Evolutionary conservation across 2,329 filamentous ascomycete genomes (phyloP).

Genomic region (Colletotrichum aenigma): DNA sequence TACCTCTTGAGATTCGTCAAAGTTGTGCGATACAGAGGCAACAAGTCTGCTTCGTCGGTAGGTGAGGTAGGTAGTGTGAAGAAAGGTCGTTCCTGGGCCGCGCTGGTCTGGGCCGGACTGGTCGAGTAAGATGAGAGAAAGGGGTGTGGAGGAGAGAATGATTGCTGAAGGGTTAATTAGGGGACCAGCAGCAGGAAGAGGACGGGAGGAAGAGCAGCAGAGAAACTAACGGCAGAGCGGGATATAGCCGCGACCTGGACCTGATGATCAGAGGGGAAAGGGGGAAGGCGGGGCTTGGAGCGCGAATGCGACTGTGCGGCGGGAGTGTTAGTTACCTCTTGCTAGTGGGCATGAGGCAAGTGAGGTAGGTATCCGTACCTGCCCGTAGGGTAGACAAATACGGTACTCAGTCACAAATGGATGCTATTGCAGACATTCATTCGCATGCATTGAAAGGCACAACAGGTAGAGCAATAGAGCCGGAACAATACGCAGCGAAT

Average conservation of each 20-base stretch:
- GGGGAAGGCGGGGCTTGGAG: not conserved
- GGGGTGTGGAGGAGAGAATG: not conserved
- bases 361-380: not conserved
- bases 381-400: not conserved
- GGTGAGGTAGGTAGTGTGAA: not conserved
- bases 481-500: not conserved
- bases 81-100: not conserved
- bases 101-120: not conserved
- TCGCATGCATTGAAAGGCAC: not conserved
- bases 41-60: not conserved
- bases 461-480: not conserved
- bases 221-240: not conserved
- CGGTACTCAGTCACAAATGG: not conserved
- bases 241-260: not conserved
- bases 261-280: not conserved
- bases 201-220: not conserved
- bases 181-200: not conserved
- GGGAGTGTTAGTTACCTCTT: not conserved
- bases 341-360: not conserved
- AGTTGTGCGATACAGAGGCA: not conserved
- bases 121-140: constrained; percentile 8
- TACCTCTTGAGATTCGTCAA: not conserved
- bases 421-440: not conserved
- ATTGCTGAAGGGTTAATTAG: not conserved
- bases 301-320: not conserved